phyloP scores from a whole-genome alignment of 192 early-diverging fungal genomes.

The Piromyces finnis region DNA sequence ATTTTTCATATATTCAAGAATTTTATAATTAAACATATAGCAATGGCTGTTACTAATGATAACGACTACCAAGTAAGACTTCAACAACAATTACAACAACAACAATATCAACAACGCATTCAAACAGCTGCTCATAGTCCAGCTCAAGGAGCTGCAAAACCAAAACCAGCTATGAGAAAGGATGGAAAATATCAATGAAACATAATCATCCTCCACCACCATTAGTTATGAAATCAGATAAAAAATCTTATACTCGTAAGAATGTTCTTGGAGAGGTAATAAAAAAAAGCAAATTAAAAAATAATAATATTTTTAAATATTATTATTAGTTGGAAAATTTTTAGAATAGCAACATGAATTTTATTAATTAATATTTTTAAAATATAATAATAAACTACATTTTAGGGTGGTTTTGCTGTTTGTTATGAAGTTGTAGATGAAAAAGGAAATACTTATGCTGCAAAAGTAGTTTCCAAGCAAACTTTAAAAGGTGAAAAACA shows the following conservation, averaged over 20 bases:
- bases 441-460: constrained; percentile 31
- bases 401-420: constrained; percentile 85
- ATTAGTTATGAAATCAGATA: constrained; percentile 13
- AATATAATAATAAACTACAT: no score
- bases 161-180: neutral
- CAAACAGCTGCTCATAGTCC: neutral
- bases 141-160: neutral
- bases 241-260: constrained; percentile 12
- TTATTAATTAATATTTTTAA: no score
- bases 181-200: neutral
- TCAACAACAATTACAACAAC: no score
- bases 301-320: no score
- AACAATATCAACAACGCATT: neutral
- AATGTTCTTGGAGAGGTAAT: constrained; percentile 29
- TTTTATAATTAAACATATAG: no score
- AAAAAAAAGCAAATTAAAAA: no score
- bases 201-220: constrained; percentile 16
- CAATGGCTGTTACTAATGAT: neutral
- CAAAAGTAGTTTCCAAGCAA: constrained; percentile 41
- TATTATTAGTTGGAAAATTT: no score
- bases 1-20: no score
- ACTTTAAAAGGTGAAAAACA: constrained; percentile 14
- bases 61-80: neutral
- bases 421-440: constrained; percentile 52
- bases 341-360: no score